phyloP scores from a whole-genome alignment of 768 basidiomycete genomes.

The Pisolithus orientalis region DNA sequence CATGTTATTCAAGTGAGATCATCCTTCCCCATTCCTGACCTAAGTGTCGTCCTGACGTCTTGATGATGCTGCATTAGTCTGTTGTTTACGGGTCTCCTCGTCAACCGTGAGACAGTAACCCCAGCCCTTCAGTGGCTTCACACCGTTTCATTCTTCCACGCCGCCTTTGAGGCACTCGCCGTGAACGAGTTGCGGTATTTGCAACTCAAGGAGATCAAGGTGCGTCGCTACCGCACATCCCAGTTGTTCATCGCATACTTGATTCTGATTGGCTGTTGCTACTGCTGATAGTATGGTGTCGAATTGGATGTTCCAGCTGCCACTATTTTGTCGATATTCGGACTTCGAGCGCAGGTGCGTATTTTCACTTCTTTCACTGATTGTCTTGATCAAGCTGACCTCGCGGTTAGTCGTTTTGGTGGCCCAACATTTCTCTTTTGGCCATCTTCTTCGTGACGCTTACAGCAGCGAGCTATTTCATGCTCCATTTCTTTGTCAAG shows the following conservation, averaged over 20 bases:
- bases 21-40: slow-evolving; percentile 7
- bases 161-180: slow-evolving; percentile 94
- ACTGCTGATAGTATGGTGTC: slow-evolving; percentile 71
- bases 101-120: slow-evolving; percentile 85
- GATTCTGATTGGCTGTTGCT: too few species aligned
- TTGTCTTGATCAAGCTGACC: slow-evolving; percentile 5
- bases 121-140: slow-evolving; percentile 78
- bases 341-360: slow-evolving; percentile 77
- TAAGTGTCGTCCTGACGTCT: slow-evolving; percentile 3
- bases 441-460: slow-evolving; percentile 83
- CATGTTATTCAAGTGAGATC: slow-evolving; percentile 94
- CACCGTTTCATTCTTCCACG: slow-evolving; percentile 96
- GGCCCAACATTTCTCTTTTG: slow-evolving; percentile 87
- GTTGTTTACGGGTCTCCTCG: slow-evolving; percentile 90
- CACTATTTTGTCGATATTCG: slow-evolving; percentile 90
- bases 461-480: slow-evolving; percentile 69
- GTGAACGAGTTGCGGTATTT: slow-evolving; percentile 96
- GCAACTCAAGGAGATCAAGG: slow-evolving; percentile 86
- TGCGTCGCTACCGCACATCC: slow-evolving; percentile 28
- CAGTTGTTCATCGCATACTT: not conserved
- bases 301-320: slow-evolving; percentile 96
- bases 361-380: not conserved
- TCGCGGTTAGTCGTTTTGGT: slow-evolving; percentile 85
- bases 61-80: slow-evolving; percentile 44
- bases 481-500: slow-evolving; percentile 84